These are phyloP conservation scores for Amphichorda felina DNA, from an alignment of 2,329 filamentous ascomycete genomes.

Conservation along the genomic window DNA sequence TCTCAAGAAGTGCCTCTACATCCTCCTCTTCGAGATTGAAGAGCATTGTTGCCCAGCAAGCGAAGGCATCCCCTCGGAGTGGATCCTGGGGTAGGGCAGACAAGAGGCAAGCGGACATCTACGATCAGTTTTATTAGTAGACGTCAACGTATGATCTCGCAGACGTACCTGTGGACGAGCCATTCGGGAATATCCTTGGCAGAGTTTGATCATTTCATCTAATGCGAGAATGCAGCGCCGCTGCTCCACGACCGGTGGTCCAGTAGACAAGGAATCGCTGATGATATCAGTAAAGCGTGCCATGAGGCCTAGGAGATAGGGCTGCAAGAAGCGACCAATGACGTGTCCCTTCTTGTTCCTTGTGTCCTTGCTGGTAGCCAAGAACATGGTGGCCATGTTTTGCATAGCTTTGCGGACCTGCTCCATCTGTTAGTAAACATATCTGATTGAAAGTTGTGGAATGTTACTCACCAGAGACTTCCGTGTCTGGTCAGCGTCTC, in stretches of 20 bases:
- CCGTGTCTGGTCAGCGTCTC: conserved; percentile 49
- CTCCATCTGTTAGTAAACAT: background rate
- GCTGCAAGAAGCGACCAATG: conserved; percentile 66
- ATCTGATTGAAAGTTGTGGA: conserved; percentile 11
- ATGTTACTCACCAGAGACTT: conserved; percentile 36
- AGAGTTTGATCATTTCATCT: conserved; percentile 74
- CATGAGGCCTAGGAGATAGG: conserved; percentile 78
- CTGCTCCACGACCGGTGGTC: conserved; percentile 53
- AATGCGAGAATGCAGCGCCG: conserved; percentile 70
- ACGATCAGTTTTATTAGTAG: conserved; percentile 9
- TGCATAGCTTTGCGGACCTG: conserved; percentile 36
- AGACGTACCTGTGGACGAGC: conserved; percentile 66
- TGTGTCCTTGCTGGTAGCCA: conserved; percentile 25
- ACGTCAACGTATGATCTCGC: conserved; percentile 8
- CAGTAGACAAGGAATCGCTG: conserved; percentile 49
- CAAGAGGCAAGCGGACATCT: conserved; percentile 88
- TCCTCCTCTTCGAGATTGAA: conserved; percentile 66
- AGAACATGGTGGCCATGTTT: conserved; percentile 29
- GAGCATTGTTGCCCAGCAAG: conserved; percentile 74
- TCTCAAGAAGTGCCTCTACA: conserved; percentile 68
- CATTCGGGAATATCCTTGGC: conserved; percentile 59
- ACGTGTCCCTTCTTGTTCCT: conserved; percentile 41
- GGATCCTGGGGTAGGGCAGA: conserved; percentile 66
- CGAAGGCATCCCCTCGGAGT: conserved; percentile 69
- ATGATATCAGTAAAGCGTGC: conserved; percentile 68